Conservation (phyloP, 306 rosid species). For the Urtica urens region DNA sequence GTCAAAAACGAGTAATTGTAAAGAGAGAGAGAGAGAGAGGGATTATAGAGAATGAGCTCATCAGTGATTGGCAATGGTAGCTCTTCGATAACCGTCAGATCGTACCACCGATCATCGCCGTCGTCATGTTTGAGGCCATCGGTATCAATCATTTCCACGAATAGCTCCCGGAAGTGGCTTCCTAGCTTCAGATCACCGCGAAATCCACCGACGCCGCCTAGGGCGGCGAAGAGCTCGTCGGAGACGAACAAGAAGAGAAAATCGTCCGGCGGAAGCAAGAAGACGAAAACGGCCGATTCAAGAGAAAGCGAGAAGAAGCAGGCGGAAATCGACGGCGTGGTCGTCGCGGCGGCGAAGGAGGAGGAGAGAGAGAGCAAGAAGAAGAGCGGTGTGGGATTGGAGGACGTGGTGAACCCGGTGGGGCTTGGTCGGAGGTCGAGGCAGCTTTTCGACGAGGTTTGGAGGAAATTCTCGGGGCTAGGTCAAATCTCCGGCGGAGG, state of each 20-base stretch:
- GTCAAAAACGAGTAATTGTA: neutral
- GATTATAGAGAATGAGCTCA: neutral
- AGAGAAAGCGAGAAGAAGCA: too few species aligned
- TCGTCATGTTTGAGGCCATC: neutral
- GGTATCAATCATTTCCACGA: neutral
- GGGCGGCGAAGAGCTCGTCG: too few species aligned
- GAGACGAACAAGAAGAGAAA: too few species aligned
- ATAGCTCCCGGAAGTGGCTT: neutral
- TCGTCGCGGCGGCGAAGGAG: slow-evolving; percentile 1
- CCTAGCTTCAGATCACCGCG: neutral
- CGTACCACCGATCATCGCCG: neutral
- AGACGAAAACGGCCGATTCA: too few species aligned
- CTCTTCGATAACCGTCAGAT: neutral
- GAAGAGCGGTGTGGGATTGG: slow-evolving; percentile 46
- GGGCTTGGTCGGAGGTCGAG: slow-evolving; percentile 80
- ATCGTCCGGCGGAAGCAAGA: too few species aligned
- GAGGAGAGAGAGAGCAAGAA: slow-evolving; percentile 18
- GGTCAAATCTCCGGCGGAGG: slow-evolving; percentile 93
- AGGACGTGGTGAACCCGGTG: slow-evolving; percentile 89
- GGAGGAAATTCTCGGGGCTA: slow-evolving; percentile 89
- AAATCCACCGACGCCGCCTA: neutral
- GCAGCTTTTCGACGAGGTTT: slow-evolving; percentile 76
- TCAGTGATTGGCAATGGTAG: neutral
- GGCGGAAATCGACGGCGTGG: neutral
- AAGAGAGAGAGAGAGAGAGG: too few species aligned